A percentile compares a stretch with the other conserved stretches of the same genome.
These are phyloP conservation scores for Pleurotus salmoneostramineus DNA, from an alignment of 768 basidiomycete genomes.

Conservation along the genomic window DNA sequence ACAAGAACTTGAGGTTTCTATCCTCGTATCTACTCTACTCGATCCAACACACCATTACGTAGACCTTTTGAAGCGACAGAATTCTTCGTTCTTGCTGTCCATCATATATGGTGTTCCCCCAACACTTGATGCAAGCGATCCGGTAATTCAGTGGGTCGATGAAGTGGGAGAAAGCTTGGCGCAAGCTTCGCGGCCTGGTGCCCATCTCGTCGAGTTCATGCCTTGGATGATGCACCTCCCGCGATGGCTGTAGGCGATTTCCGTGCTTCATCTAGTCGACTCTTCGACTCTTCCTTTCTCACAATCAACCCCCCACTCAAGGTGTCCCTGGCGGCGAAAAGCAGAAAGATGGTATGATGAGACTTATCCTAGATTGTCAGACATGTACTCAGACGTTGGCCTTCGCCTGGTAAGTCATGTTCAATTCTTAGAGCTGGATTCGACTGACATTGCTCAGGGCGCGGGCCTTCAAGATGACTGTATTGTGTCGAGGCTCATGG, in stretches of 20 bases:
- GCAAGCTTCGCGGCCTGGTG: conserved; percentile 27
- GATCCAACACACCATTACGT: not conserved
- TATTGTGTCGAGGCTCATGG: not conserved
- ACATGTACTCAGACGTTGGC: not conserved
- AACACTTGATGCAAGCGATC: conserved; percentile 12
- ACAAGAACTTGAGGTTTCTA: not conserved
- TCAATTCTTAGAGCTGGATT: not conserved
- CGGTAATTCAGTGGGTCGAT: conserved; percentile 19
- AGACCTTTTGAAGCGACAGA: not conserved
- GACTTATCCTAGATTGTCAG: conserved; percentile 4
- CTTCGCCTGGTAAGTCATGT: not conserved
- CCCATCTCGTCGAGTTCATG: conserved; percentile 28
- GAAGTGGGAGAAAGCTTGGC: conserved; percentile 10
- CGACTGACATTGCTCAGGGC: not conserved
- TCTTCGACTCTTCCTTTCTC: not conserved
- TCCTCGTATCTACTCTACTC: conserved; percentile 1
- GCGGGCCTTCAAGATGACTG: not conserved
- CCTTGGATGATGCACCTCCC: conserved; percentile 23
- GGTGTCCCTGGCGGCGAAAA: not conserved
- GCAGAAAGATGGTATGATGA: not conserved
- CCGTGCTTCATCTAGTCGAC: not conserved
- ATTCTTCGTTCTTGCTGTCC: conserved; percentile 9
- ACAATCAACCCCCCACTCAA: not conserved
- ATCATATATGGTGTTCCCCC: conserved; percentile 8
- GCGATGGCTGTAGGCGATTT: not conserved